phyloP scores from a whole-genome alignment of 306 rosid genomes.

The Cyclanthera cordifolia region DNA sequence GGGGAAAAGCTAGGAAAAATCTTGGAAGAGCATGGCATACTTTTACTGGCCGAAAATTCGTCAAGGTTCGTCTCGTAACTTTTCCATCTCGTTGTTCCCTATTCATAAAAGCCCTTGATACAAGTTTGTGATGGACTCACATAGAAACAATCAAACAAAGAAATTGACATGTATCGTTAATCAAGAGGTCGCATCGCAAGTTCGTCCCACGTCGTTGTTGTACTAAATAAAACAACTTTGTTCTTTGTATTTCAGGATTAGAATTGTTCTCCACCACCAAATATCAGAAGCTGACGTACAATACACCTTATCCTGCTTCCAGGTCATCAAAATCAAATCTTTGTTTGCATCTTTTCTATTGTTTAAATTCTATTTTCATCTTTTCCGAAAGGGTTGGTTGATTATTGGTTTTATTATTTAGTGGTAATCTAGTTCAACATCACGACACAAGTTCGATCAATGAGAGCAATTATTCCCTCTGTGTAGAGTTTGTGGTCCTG shows the following conservation, averaged over 20 bases:
- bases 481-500: too few species aligned
- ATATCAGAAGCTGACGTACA: conserved; percentile 60
- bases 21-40: conserved; percentile 50
- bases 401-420: too few species aligned
- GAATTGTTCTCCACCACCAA: conserved; percentile 81
- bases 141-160: not conserved
- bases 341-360: not conserved
- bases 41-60: conserved; percentile 33
- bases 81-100: not conserved
- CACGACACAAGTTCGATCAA: too few species aligned
- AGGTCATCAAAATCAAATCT: conserved; percentile 29
- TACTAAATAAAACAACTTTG: not conserved
- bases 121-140: not conserved
- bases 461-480: too few species aligned
- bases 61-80: conserved; percentile 34
- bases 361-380: not conserved
- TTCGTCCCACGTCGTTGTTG: too few species aligned
- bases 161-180: not conserved
- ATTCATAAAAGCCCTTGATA: too few species aligned
- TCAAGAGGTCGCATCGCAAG: too few species aligned
- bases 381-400: too few species aligned
- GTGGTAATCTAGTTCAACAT: too few species aligned
- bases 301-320: conserved; percentile 65
- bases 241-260: conserved; percentile 39
- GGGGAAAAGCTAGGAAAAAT: conserved; percentile 42